Percentiles rank a stretch among this genome's conserved stretches.
These are phyloP conservation scores for Leptographium wingfieldii DNA, from an alignment of 2,329 filamentous ascomycete species.

Conservation along the genomic window DNA sequence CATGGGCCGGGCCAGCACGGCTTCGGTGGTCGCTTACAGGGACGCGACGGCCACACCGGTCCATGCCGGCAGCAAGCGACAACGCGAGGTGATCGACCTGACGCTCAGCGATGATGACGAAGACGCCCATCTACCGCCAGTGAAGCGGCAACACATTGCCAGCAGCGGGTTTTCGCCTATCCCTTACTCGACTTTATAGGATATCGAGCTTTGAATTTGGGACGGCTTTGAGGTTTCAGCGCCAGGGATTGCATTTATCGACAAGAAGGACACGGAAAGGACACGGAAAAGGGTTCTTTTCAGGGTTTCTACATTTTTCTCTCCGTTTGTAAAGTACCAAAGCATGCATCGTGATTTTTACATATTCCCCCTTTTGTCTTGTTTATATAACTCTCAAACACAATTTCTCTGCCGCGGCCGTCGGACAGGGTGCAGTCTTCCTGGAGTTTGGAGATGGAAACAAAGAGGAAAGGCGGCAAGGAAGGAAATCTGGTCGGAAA, in stretches of 20 bases:
- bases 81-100: constrained; percentile 44
- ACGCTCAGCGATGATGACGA: constrained; percentile 45
- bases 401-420: neutral
- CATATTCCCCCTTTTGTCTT: neutral
- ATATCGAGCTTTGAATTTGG: neutral
- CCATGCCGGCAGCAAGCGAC: constrained; percentile 26
- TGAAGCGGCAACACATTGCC: constrained; percentile 30
- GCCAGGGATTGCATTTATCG: neutral
- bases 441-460: neutral
- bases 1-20: neutral
- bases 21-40: neutral
- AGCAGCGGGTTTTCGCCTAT: neutral
- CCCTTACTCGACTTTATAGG: neutral
- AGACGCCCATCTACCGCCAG: constrained; percentile 23
- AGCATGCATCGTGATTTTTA: neutral
- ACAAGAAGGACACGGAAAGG: neutral
- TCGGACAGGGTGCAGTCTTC: neutral
- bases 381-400: neutral
- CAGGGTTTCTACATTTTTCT: neutral
- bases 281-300: neutral
- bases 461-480: neutral
- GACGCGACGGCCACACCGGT: neutral
- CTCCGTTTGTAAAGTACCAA: neutral
- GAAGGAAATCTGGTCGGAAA: neutral
- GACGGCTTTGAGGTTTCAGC: neutral